Conservation (phyloP, 768 basidiomycete genomes). For the Thelephora ganbajun region DNA sequence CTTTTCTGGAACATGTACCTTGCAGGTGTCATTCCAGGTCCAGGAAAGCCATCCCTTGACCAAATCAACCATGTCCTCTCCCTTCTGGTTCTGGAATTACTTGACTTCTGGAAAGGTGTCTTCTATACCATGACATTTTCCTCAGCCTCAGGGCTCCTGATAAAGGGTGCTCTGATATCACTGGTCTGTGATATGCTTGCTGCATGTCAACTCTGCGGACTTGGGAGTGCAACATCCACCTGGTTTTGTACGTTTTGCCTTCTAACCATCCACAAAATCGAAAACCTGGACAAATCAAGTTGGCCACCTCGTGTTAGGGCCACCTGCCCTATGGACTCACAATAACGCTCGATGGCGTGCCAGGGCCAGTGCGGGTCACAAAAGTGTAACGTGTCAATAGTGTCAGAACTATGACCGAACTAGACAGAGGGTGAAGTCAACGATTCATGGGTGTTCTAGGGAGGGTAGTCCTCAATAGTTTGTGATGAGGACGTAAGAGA, state of each 20-base stretch:
- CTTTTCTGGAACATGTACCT: conserved; percentile 11
- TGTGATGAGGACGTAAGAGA: too few relatives aligned
- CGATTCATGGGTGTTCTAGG: too few relatives aligned
- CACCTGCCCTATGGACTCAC: too few relatives aligned
- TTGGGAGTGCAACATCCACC: conserved; percentile 6
- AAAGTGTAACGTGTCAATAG: too few relatives aligned
- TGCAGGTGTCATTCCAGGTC: conserved; percentile 12
- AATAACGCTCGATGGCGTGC: too few relatives aligned
- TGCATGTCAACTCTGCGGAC: conserved; percentile 15
- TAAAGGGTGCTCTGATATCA: conserved; percentile 4
- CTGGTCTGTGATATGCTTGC: conserved; percentile 13
- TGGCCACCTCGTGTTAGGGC: too few relatives aligned
- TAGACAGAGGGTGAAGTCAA: too few relatives aligned
- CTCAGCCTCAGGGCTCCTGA: background rate
- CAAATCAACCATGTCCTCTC: conserved; percentile 5
- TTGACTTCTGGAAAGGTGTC: conserved; percentile 5
- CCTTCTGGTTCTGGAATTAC: conserved; percentile 8
- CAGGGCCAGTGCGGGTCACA: too few relatives aligned
- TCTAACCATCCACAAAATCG: conserved; percentile 12
- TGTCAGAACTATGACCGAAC: too few relatives aligned
- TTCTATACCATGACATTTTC: background rate
- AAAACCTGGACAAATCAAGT: conserved; percentile 12
- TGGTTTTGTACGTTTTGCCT: conserved; percentile 19
- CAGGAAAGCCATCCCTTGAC: conserved; percentile 7
- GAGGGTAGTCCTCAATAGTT: too few relatives aligned